phyloP scores from a whole-genome alignment of 352 stramenopile species.

The Globisporangium megalacanthum region DNA sequence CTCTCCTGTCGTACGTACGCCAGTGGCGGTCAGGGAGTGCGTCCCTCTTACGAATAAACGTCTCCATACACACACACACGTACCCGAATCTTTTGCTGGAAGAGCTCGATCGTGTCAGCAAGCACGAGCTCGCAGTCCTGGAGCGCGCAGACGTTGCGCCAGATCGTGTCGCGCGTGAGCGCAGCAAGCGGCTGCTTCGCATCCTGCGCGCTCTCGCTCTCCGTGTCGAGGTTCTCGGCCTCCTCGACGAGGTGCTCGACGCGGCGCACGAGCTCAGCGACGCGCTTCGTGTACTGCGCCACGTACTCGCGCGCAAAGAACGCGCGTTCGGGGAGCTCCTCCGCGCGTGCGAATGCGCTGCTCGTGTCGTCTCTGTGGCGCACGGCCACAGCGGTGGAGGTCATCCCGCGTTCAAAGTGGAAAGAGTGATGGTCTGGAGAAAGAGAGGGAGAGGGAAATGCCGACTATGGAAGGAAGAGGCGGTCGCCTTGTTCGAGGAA shows the following conservation, averaged over 20 bases:
- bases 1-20: conserved; percentile 30
- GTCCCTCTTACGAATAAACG: not conserved
- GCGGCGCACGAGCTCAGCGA: conserved; percentile 47
- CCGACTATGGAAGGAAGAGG: not conserved
- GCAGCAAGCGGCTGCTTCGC: conserved; percentile 26
- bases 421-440: not conserved
- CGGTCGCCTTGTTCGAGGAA: too few relatives aligned
- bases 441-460: too few relatives aligned
- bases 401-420: not conserved
- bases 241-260: conserved; percentile 57
- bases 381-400: conserved; percentile 4
- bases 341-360: conserved; percentile 20
- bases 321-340: conserved; percentile 39
- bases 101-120: conserved; percentile 29
- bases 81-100: conserved; percentile 55
- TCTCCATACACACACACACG: not conserved
- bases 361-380: too few relatives aligned
- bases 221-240: conserved; percentile 48
- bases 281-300: conserved; percentile 49
- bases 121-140: conserved; percentile 46
- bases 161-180: conserved; percentile 46
- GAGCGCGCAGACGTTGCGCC: conserved; percentile 57
- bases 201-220: conserved; percentile 36
- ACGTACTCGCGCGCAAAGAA: conserved; percentile 59
- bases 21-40: not conserved